Percentiles rank a stretch among this genome's conserved stretches.
Evolutionary conservation across 495 filamentous ascomycete genomes (phyloP).

Genomic region (Hyaloscypha bicolor): DNA sequence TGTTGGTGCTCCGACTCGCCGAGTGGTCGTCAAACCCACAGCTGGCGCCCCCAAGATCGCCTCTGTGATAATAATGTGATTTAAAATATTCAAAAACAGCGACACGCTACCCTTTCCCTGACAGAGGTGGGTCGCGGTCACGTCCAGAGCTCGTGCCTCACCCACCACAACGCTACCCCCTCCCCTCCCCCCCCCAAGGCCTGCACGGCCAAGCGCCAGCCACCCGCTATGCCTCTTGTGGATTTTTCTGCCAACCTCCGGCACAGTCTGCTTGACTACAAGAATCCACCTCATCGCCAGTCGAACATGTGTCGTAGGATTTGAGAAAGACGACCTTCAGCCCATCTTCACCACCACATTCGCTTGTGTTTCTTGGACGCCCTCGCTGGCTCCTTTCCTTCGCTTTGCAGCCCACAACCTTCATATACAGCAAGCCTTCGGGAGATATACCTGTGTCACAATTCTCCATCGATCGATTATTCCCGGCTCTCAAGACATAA

Average conservation of each 20-base stretch:
- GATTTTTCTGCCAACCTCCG: slow-evolving; percentile 25
- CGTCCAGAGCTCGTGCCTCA: slow-evolving; percentile 5
- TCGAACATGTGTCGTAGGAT: slow-evolving; percentile 27
- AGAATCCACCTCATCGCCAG: slow-evolving; percentile 19
- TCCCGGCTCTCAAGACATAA: slow-evolving; percentile 1
- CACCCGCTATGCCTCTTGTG: slow-evolving; percentile 20
- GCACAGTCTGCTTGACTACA: slow-evolving; percentile 26
- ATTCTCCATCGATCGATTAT: slow-evolving; percentile 13
- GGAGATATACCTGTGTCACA: slow-evolving; percentile 17
- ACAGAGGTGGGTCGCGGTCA: neutral
- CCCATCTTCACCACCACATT: slow-evolving; percentile 28
- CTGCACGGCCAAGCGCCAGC: slow-evolving; percentile 17
- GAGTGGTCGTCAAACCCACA: neutral
- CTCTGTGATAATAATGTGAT: too few relatives aligned
- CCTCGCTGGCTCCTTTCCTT: slow-evolving; percentile 68
- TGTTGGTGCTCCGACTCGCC: neutral
- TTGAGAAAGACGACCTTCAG: slow-evolving; percentile 16
- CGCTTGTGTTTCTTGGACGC: slow-evolving; percentile 49
- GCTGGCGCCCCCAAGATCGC: neutral
- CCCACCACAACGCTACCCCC: neutral
- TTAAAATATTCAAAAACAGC: neutral
- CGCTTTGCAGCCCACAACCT: slow-evolving; percentile 43
- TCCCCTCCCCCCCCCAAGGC: neutral
- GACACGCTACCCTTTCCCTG: neutral
- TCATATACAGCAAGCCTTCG: slow-evolving; percentile 26